phyloP scores from a whole-genome alignment of 2,329 filamentous ascomycete species.

The Colletotrichum sp. region DNA sequence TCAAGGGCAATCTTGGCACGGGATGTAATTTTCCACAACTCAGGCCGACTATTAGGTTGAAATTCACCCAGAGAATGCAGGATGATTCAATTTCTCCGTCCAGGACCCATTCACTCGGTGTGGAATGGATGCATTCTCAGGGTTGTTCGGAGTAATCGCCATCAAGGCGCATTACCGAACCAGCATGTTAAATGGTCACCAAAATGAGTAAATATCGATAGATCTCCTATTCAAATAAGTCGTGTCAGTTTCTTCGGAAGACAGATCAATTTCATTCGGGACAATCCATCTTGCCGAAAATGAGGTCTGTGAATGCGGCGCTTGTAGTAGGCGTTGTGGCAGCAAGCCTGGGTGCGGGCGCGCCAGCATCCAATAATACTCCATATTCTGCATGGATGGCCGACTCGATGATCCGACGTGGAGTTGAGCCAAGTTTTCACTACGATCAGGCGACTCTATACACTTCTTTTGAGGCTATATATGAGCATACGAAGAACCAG shows the following conservation, averaged over 20 bases:
- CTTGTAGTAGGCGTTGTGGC: neutral
- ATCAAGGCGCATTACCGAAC: neutral
- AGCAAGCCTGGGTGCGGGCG: neutral
- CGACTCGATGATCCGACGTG: slow-evolving; percentile 48
- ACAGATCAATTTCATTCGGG: neutral
- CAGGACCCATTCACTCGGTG: neutral
- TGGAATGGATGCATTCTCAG: neutral
- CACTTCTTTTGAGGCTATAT: slow-evolving; percentile 49
- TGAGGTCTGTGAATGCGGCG: neutral
- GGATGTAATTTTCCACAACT: neutral
- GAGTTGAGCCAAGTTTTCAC: slow-evolving; percentile 41
- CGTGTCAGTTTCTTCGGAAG: neutral
- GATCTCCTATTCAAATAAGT: neutral
- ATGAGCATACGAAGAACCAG: slow-evolving; percentile 45
- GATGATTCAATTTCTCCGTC: neutral
- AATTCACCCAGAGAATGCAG: neutral
- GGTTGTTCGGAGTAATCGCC: neutral
- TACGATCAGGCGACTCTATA: slow-evolving; percentile 53
- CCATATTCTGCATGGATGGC: slow-evolving; percentile 44
- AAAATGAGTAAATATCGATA: neutral
- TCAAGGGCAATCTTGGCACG: neutral
- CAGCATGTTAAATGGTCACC: neutral
- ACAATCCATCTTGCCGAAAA: neutral
- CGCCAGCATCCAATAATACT: neutral
- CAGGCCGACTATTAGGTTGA: neutral